Evolutionary conservation across 2,329 filamentous ascomycete species (phyloP).

Genomic region (Fusarium coicis): DNA sequence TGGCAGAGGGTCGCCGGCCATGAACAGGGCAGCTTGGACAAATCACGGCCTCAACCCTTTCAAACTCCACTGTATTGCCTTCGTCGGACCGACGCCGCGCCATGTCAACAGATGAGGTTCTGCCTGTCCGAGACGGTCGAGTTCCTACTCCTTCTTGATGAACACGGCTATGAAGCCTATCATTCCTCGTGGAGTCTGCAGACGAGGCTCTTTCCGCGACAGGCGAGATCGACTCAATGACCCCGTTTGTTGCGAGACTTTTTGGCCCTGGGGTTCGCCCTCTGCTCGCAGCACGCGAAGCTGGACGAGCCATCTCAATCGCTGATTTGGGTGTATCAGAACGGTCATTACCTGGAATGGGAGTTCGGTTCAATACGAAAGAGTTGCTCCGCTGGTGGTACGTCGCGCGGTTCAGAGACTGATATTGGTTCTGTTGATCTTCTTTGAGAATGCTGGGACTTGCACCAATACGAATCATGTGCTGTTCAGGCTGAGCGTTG

Average conservation of each 20-base stretch:
- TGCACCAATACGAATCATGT: conserved; percentile 20
- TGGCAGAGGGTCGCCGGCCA: background rate
- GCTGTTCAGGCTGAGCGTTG: background rate
- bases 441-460: conserved; percentile 24
- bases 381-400: conserved; percentile 30
- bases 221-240: background rate
- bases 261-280: conserved; percentile 26
- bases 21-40: conserved; percentile 28
- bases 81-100: background rate
- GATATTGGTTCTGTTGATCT: background rate
- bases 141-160: background rate
- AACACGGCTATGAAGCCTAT: conserved; percentile 11
- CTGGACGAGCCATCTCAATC: background rate
- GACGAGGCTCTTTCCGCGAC: background rate
- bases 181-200: conserved; percentile 26
- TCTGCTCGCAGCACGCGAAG: conserved; percentile 18
- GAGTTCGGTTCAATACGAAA: background rate
- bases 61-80: background rate
- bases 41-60: conserved; percentile 15
- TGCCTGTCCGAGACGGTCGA: background rate
- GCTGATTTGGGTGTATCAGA: background rate
- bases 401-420: background rate
- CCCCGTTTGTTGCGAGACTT: background rate
- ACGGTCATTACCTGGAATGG: background rate
- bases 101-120: background rate